Percentiles rank a stretch among this genome's conserved stretches.
These are phyloP conservation scores for Cubamyces lactineus DNA, from an alignment of 768 basidiomycete genomes.

Conservation along the genomic window DNA sequence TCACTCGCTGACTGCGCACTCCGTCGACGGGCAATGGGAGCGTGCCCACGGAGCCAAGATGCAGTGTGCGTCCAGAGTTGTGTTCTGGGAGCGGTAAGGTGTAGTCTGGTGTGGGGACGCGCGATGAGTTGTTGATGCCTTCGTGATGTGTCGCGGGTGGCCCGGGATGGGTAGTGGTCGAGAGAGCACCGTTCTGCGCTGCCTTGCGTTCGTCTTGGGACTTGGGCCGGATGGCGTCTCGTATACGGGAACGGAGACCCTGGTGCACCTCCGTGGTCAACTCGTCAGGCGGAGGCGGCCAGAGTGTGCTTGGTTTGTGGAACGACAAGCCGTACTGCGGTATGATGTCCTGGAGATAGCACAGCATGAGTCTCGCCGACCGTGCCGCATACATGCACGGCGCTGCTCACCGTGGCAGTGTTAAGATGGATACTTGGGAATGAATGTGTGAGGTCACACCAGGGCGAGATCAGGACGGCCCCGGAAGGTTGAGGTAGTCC, in stretches of 20 bases:
- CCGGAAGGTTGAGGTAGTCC: conserved; percentile 85
- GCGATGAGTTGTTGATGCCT: neutral
- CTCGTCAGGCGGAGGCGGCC: conserved; percentile 77
- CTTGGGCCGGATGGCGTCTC: conserved; percentile 49
- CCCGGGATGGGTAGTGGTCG: neutral
- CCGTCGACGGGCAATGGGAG: conserved; percentile 42
- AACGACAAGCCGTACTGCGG: conserved; percentile 75
- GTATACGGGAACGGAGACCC: conserved; percentile 61
- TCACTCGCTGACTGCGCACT: conserved; percentile 47
- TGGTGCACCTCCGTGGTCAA: conserved; percentile 59
- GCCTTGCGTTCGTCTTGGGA: neutral
- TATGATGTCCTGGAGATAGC: conserved; percentile 66
- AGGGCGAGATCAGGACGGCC: conserved; percentile 88
- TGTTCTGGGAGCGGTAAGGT: conserved; percentile 20
- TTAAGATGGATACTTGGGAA: conserved; percentile 89
- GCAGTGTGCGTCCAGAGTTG: conserved; percentile 40
- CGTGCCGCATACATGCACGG: neutral
- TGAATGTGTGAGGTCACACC: conserved; percentile 93
- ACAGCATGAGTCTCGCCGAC: neutral
- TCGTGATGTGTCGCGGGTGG: neutral
- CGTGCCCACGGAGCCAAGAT: conserved; percentile 52
- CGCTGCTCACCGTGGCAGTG: conserved; percentile 67
- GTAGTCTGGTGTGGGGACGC: conserved; percentile 18
- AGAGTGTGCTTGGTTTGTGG: conserved; percentile 77
- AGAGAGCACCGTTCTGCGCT: neutral